Evolutionary conservation across 345 rosid genomes (phyloP), one percentile per base, ranked within the genome.

Genomic region (Gossypium mustelinum): DNA sequence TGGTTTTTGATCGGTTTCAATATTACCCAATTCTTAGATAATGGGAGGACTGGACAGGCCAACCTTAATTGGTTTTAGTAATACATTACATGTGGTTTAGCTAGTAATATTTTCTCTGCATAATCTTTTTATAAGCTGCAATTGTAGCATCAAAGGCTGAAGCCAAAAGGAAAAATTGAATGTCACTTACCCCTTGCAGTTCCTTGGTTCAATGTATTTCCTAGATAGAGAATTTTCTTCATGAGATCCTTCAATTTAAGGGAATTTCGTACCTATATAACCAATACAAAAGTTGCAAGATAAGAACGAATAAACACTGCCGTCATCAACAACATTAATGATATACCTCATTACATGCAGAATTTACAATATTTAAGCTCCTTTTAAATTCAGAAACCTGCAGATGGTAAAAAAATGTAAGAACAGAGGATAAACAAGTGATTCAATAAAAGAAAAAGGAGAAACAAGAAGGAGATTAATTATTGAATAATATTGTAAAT

Each of bases 201-300:
- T 86, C 99, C 99, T 81, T 96, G 97, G 85, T 93, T 96, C 83
- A 93, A 79, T 10, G 87, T 86, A 78, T 96, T 96, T 76, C 99
- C 99, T 73, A 96, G 84, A 75, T 81, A 87, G 70, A 96, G 97
- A 86, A 96, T 93, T 81, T 77, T 88, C 87, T 90, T 92, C 99
- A 96, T 89, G 73, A 93, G 90, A 75, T 92, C 98, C 85, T 96
- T 96, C 84, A 96, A 78, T 80, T 92, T 93, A 58, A 62, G 73
- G 60, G 98, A 96, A 76, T 75, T 84, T 55, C 98, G 94, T 74
- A 93, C 98, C 99, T 96, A 82, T 24, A 54, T 68, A 54, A 72
- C 80, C 78, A 64, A 68, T 51, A 71, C 25, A 70, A 73, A 54
- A 43, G 54, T 74, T 74, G 50, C 20, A 55, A 74, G 63, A 78